These are phyloP conservation scores for Vanrija sp. DNA, from an alignment of 1,284 basidiomycete genomes.

Conservation along the genomic window DNA sequence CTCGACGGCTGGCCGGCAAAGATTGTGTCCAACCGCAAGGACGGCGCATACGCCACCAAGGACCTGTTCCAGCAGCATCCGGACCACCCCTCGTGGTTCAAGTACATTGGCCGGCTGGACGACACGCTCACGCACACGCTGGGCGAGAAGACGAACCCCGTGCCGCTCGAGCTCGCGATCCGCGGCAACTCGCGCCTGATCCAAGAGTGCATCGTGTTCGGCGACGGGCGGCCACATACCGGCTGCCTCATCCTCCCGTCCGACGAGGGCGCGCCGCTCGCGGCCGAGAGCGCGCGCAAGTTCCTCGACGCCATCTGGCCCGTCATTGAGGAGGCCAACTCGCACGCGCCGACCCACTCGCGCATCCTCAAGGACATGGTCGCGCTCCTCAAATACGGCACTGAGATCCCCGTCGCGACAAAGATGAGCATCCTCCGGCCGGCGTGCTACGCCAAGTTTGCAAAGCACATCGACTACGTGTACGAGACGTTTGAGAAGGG, in stretches of 20 bases:
- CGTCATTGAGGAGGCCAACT: constrained; percentile 55
- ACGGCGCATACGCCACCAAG: constrained; percentile 59
- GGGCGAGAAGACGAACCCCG: constrained; percentile 61
- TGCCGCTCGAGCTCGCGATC: constrained; percentile 46
- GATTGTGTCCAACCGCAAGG: constrained; percentile 56
- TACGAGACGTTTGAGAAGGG: constrained; percentile 54
- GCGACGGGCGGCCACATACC: constrained; percentile 55
- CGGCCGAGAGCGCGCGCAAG: constrained; percentile 42
- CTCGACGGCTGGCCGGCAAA: constrained; percentile 59
- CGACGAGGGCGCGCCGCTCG: constrained; percentile 49
- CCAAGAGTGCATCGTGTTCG: constrained; percentile 59
- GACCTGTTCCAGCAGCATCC: constrained; percentile 58
- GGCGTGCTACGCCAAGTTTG: constrained; percentile 55
- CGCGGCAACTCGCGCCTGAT: constrained; percentile 51
- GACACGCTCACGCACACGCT: constrained; percentile 53
- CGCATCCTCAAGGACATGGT: constrained; percentile 56
- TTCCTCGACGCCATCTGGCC: constrained; percentile 52
- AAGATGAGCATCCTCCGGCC: constrained; percentile 48
- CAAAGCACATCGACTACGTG: constrained; percentile 52
- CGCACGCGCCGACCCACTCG: constrained; percentile 56
- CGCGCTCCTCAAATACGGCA: constrained; percentile 51
- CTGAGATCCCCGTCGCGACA: constrained; percentile 42
- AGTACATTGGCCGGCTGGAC: constrained; percentile 60
- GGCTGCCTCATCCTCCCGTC: constrained; percentile 60
- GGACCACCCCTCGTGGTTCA: constrained; percentile 51